A percentile compares a stretch with the other conserved stretches of the same genome.
Evolutionary conservation across 495 filamentous ascomycete genomes (phyloP).

Genomic region (Podospora pseudocomata): DNA sequence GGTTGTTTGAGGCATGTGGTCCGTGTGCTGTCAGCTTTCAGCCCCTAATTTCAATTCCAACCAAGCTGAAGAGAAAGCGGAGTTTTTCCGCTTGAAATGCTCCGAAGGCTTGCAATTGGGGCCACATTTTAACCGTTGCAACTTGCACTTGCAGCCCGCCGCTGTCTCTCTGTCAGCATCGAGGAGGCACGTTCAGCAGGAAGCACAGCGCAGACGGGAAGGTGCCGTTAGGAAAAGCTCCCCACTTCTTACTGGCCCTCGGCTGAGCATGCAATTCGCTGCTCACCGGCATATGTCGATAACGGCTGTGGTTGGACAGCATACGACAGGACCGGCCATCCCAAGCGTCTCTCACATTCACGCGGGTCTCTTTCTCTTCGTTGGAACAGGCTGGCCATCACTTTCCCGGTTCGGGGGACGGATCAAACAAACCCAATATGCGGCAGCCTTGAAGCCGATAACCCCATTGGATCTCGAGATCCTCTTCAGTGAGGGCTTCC

Average conservation of each 20-base stretch:
- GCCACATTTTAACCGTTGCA: background rate
- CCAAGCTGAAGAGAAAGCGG: background rate
- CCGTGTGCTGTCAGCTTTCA: background rate
- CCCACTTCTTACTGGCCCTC: background rate
- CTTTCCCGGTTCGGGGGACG: conserved; percentile 4
- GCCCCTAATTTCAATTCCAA: background rate
- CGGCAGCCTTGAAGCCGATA: conserved; percentile 5
- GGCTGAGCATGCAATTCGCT: conserved; percentile 9
- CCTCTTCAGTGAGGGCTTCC: background rate
- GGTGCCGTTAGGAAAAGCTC: background rate
- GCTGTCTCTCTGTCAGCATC: background rate
- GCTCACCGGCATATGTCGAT: conserved; percentile 8
- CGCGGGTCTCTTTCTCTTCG: background rate
- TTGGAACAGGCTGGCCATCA: conserved; percentile 4
- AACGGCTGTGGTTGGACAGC: conserved; percentile 41
- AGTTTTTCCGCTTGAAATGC: background rate
- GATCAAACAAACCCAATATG: conserved; percentile 1
- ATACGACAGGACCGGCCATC: conserved; percentile 32
- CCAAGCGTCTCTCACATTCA: background rate
- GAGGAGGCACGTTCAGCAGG: background rate
- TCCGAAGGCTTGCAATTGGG: background rate
- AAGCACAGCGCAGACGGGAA: background rate
- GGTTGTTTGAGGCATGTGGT: background rate
- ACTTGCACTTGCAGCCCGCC: background rate
- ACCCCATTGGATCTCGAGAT: conserved; percentile 10